Conservation (phyloP, 1,284 basidiomycete species). For the Austropuccinia psidii region DNA sequence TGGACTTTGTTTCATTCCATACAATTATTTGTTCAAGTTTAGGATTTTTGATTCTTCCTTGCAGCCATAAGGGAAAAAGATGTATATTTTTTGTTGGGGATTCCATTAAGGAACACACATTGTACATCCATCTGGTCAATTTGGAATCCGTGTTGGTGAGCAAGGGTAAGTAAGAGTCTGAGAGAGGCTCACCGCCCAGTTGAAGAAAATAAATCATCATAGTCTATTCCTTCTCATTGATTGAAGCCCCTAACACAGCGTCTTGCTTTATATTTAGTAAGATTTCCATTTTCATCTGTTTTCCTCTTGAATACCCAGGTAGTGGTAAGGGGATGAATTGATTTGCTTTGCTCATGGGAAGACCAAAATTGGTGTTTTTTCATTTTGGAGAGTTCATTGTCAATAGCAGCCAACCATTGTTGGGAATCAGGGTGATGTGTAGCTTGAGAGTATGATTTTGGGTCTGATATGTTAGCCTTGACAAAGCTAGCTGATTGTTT, state of each 20-base stretch:
- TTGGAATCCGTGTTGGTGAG: slow-evolving; percentile 46
- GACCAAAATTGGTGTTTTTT: too few relatives aligned
- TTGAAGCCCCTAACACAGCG: slow-evolving; percentile 51
- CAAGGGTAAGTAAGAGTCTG: slow-evolving; percentile 48
- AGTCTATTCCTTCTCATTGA: slow-evolving; percentile 51
- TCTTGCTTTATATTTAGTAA: slow-evolving; percentile 48
- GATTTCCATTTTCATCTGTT: slow-evolving; percentile 45
- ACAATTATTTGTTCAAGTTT: neutral
- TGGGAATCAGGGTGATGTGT: too few relatives aligned
- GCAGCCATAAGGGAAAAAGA: slow-evolving; percentile 45
- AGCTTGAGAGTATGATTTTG: too few relatives aligned
- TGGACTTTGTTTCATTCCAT: too few relatives aligned
- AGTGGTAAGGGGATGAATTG: slow-evolving; percentile 43
- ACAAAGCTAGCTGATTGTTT: too few relatives aligned
- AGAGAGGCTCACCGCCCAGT: slow-evolving; percentile 48
- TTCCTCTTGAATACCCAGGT: slow-evolving; percentile 51
- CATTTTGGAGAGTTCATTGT: too few relatives aligned
- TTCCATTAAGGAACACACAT: slow-evolving; percentile 50
- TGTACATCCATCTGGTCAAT: slow-evolving; percentile 51
- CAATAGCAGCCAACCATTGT: too few relatives aligned
- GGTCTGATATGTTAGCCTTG: too few relatives aligned
- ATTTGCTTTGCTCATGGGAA: too few relatives aligned
- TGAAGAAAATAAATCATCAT: slow-evolving; percentile 50
- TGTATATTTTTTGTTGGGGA: slow-evolving; percentile 49
- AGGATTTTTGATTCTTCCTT: neutral